These are phyloP conservation scores for Chloris gayana DNA, from an alignment of 176 grass and related monocot genomes.

Conservation along the genomic window DNA sequence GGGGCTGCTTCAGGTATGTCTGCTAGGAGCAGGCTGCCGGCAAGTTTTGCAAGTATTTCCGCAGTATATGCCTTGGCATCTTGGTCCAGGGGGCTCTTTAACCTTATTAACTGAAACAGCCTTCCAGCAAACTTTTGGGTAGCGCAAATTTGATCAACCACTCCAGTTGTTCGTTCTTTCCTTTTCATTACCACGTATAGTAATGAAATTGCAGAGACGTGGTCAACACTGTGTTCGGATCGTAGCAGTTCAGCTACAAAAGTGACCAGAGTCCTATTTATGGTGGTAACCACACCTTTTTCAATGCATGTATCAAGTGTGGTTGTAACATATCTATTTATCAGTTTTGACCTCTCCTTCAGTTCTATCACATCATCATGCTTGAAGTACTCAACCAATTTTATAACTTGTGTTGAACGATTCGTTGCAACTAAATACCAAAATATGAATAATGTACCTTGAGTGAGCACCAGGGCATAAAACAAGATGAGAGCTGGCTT, in stretches of 20 bases:
- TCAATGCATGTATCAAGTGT: not conserved
- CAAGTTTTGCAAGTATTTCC: not conserved
- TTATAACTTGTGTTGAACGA: not conserved
- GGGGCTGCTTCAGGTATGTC: not conserved
- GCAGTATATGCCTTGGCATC: not conserved
- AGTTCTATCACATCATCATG: too few species aligned
- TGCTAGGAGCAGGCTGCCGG: not conserved
- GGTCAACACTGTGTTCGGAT: not conserved
- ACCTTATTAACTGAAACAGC: not conserved
- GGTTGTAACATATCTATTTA: not conserved
- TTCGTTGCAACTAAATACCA: not conserved
- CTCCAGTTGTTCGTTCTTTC: too few species aligned
- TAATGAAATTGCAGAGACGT: not conserved
- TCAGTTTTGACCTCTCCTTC: not conserved
- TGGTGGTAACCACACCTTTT: not conserved
- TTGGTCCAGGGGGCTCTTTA: not conserved
- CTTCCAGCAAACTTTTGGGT: not conserved
- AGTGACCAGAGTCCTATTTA: not conserved
- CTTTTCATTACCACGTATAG: not conserved
- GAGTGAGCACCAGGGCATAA: not conserved
- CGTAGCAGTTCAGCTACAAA: not conserved
- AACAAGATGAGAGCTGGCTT: slow-evolving; percentile 11
- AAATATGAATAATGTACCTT: not conserved
- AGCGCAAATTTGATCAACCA: not conserved
- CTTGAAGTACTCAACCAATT: not conserved